Base-by-base conservation (phyloP, 2,329 filamentous ascomycete species). In the Triangularia verruculosa region DNA sequence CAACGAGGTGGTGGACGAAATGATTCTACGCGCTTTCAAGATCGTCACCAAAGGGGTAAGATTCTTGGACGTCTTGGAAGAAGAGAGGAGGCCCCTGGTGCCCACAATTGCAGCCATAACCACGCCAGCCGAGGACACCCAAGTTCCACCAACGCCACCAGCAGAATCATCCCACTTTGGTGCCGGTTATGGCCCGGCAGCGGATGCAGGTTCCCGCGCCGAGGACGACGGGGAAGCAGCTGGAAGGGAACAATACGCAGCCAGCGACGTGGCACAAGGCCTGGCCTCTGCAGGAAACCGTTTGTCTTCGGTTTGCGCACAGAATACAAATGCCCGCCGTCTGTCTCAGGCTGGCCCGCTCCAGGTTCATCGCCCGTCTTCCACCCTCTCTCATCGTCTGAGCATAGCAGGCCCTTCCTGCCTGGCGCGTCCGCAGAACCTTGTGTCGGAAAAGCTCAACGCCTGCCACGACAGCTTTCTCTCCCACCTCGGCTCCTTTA, bases 11-110 rank as follows among this genome's bases (percentile, higher is more conserved):
- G 86, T 97, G 63, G 94, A 98, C 72, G 91, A 97, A 74, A 92
- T 98, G 86, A 90, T 98, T 24, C 79, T 96, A 60, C 95, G 93
- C 75, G 93, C 93, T 0, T 98, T 97, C 80, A 93, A 91, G 73
- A 93, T 98, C 59, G 91, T 97, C n/a, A 94, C 89, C 56, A 89
- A 94, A 71, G 93, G 91, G 13, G 92, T 97, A 25, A 85, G 89
- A 53, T 98, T 99, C 72, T 83, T 97, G 51, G 95, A 99, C 70
- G 83, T 94, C 1, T 88, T 95, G 79, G 89, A 91, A 39, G 90
- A 87, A 15, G 85, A 89, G 70, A 76, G 81, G 55, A 78, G 79
- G 64, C 74, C 77, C 47, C 79, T 82, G 61, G 79, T 79, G 39
- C 8, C 79, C 80, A 28, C 75, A 85, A 39, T 81, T 88, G 30